Evolutionary conservation across 331 rosid genomes (phyloP).

Genomic region (Acacia concinna): DNA sequence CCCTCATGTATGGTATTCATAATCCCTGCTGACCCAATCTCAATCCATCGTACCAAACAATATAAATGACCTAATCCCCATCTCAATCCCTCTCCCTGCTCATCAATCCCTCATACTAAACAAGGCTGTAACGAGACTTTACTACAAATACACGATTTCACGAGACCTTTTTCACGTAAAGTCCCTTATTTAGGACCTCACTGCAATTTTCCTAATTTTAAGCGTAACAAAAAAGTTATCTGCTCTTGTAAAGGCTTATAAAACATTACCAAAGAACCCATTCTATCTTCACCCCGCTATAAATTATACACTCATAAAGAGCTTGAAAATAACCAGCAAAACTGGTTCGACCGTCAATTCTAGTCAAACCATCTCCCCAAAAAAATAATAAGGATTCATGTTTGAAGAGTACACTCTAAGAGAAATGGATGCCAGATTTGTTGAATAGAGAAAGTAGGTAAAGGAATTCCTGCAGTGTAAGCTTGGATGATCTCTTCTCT

Average conservation of each 20-base stretch:
- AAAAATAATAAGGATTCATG: no score
- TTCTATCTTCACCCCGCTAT: background rate
- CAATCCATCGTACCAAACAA: no score
- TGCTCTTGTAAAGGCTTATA: background rate
- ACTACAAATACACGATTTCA: no score
- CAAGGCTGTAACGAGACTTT: no score
- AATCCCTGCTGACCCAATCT: no score
- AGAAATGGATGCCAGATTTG: constrained; percentile 78
- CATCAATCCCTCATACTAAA: no score
- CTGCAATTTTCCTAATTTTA: no score
- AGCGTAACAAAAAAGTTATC: background rate
- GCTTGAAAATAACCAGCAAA: background rate
- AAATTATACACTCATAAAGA: background rate
- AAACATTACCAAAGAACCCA: background rate
- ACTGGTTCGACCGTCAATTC: background rate
- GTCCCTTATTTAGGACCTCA: no score
- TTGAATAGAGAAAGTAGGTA: constrained; percentile 75
- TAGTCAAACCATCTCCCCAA: background rate
- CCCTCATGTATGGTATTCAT: no score
- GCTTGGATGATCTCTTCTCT: constrained; percentile 86
- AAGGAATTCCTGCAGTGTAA: constrained; percentile 68
- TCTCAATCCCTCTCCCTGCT: no score
- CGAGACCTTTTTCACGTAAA: no score
- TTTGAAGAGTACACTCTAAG: background rate
- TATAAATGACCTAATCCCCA: no score